phyloP scores from a whole-genome alignment of 2,329 filamentous ascomycete species.

The Stagonosporopsis vannaccii region DNA sequence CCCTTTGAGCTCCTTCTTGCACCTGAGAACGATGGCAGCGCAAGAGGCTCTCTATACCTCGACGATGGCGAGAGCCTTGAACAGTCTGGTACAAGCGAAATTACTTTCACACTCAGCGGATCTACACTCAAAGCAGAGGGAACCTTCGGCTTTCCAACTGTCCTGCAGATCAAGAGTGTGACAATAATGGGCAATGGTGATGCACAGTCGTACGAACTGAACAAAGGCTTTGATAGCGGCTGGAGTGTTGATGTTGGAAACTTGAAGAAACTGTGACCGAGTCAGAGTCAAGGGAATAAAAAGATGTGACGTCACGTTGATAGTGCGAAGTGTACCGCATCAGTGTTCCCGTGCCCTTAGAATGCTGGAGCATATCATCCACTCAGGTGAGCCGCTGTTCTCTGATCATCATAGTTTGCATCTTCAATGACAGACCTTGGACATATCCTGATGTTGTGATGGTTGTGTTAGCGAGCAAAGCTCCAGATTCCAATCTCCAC shows the following conservation, averaged over 20 bases:
- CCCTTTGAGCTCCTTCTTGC: conserved; percentile 77
- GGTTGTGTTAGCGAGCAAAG: no score
- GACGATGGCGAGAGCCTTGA: conserved; percentile 77
- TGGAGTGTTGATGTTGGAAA: conserved; percentile 31
- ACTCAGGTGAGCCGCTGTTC: not conserved
- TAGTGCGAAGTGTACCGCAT: not conserved
- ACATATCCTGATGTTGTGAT: not conserved
- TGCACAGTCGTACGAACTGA: conserved; percentile 31
- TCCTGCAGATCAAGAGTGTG: conserved; percentile 31
- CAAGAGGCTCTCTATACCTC: conserved; percentile 73
- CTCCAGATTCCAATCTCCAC: conserved; percentile 14
- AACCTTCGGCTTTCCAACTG: conserved; percentile 59
- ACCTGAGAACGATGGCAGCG: conserved; percentile 66
- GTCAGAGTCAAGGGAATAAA: not conserved
- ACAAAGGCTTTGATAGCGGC: conserved; percentile 28
- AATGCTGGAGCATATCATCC: not conserved
- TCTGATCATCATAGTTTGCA: not conserved
- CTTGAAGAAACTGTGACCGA: conserved; percentile 12
- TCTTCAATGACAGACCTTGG: not conserved
- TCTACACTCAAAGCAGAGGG: conserved; percentile 62
- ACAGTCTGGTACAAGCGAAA: conserved; percentile 63
- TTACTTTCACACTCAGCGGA: conserved; percentile 66
- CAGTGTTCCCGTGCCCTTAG: no score
- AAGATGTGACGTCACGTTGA: conserved; percentile 5
- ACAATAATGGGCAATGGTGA: conserved; percentile 31